A percentile compares a stretch with the other conserved stretches of the same genome.
phyloP scores from a whole-genome alignment of 2,329 filamentous ascomycete species.

The Bimuria novae-zelandiae region DNA sequence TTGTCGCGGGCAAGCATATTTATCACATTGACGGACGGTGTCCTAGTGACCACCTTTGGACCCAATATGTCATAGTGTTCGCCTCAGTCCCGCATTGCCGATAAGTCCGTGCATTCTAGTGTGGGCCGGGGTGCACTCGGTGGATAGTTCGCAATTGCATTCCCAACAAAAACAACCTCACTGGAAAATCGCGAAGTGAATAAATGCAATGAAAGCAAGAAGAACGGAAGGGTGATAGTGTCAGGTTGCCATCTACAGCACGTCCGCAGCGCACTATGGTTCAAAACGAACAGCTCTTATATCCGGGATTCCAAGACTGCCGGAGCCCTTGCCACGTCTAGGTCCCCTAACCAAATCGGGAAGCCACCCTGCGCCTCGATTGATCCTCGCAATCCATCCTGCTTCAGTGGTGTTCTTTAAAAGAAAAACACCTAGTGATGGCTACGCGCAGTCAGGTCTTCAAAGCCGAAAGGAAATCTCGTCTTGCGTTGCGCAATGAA shows the following conservation, averaged over 20 bases:
- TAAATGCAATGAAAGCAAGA: too few species aligned
- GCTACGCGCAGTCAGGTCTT: too few species aligned
- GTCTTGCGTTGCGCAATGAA: too few species aligned
- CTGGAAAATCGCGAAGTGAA: too few species aligned
- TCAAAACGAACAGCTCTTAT: background rate
- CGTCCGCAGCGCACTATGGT: too few species aligned
- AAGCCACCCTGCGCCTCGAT: background rate
- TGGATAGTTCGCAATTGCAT: background rate
- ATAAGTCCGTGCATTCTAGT: background rate
- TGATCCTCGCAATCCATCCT: background rate
- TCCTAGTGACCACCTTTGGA: constrained; percentile 5
- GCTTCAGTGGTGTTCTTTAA: too few species aligned
- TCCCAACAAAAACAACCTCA: too few species aligned
- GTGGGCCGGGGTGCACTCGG: background rate
- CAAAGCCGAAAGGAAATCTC: too few species aligned
- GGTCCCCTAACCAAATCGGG: constrained; percentile 1
- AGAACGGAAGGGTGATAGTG: too few species aligned
- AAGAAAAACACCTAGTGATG: too few species aligned
- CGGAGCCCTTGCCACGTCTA: background rate
- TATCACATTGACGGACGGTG: background rate
- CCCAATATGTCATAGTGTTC: background rate
- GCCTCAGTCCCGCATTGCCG: background rate
- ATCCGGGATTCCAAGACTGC: background rate
- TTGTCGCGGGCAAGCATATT: background rate
- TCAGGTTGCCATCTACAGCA: too few species aligned